These are phyloP conservation scores for Ustilago cynodontis DNA, from an alignment of 1,284 basidiomycete species.

Conservation along the genomic window DNA sequence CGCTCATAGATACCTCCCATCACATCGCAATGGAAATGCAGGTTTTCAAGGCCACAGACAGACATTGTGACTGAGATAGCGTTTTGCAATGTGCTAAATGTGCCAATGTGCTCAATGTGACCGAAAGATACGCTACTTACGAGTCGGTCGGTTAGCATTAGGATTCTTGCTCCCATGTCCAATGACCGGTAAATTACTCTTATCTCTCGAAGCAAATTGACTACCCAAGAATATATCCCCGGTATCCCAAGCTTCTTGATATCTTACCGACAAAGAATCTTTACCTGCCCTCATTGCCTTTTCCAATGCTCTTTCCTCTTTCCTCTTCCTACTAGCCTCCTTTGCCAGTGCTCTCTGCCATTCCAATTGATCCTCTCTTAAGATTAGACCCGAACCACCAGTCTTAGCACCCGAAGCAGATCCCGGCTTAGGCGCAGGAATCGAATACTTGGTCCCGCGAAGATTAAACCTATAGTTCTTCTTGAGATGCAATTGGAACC, in stretches of 20 bases:
- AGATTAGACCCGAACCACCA: constrained; percentile 56
- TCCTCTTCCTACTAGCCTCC: constrained; percentile 57
- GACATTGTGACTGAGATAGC: too few species aligned
- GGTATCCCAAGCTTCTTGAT: constrained; percentile 66
- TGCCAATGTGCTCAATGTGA: background rate
- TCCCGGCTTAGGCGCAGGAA: constrained; percentile 90
- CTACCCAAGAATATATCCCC: constrained; percentile 62
- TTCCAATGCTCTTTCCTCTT: constrained; percentile 58
- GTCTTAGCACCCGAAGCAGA: constrained; percentile 58
- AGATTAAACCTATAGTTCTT: constrained; percentile 85
- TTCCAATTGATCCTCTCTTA: constrained; percentile 68
- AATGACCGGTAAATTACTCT: constrained; percentile 60
- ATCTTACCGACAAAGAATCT: constrained; percentile 62
- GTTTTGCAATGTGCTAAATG: background rate
- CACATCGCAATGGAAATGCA: background rate
- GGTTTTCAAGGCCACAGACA: background rate
- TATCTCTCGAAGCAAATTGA: constrained; percentile 30
- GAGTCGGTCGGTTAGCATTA: constrained; percentile 56
- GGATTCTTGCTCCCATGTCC: constrained; percentile 68
- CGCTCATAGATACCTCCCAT: background rate
- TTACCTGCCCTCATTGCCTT: constrained; percentile 57
- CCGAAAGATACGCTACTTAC: constrained; percentile 31
- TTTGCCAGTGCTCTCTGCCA: constrained; percentile 65
- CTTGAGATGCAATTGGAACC: constrained; percentile 66
- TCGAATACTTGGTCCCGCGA: constrained; percentile 91